Conservation (phyloP, 495 filamentous ascomycete species). For the Hypoxylon subgilvum region DNA sequence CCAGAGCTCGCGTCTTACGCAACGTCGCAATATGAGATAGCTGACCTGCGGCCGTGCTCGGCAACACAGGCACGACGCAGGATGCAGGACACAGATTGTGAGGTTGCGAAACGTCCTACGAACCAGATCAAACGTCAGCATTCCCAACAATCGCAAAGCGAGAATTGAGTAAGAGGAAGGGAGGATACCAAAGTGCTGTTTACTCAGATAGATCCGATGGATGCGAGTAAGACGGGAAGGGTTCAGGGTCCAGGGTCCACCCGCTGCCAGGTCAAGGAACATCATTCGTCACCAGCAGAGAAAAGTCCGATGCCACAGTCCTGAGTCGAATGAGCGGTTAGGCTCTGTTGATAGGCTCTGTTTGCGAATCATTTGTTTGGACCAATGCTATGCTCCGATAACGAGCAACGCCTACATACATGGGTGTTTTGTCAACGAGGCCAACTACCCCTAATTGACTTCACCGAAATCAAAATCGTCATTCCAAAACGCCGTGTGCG, state of each 20-base stretch:
- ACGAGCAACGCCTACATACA: slow-evolving; percentile 38
- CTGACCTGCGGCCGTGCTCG: slow-evolving; percentile 3
- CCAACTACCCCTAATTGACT: slow-evolving; percentile 25
- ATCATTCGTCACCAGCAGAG: slow-evolving; percentile 25
- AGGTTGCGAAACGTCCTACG: slow-evolving; percentile 12
- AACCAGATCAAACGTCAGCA: background rate
- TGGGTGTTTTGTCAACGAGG: slow-evolving; percentile 30
- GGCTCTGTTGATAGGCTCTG: too few species aligned
- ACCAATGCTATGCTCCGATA: slow-evolving; percentile 30
- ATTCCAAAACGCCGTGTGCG: slow-evolving; percentile 37
- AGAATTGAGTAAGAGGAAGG: background rate
- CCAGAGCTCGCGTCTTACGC: slow-evolving; percentile 5
- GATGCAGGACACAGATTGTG: too few species aligned
- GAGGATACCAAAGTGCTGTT: background rate
- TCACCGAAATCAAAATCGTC: slow-evolving; percentile 39
- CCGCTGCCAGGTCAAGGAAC: slow-evolving; percentile 5
- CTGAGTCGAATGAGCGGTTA: slow-evolving; percentile 34
- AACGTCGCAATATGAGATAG: slow-evolving; percentile 9
- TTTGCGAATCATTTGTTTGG: slow-evolving; percentile 34
- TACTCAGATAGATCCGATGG: too few species aligned
- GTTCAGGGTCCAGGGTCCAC: too few species aligned
- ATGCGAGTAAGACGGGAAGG: background rate
- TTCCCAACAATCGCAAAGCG: slow-evolving; percentile 5
- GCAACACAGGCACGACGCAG: slow-evolving; percentile 1
- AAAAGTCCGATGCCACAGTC: background rate